Base-by-base conservation (phyloP, 495 filamentous ascomycete species). In the Lasiosphaeriaceae sp. region DNA sequence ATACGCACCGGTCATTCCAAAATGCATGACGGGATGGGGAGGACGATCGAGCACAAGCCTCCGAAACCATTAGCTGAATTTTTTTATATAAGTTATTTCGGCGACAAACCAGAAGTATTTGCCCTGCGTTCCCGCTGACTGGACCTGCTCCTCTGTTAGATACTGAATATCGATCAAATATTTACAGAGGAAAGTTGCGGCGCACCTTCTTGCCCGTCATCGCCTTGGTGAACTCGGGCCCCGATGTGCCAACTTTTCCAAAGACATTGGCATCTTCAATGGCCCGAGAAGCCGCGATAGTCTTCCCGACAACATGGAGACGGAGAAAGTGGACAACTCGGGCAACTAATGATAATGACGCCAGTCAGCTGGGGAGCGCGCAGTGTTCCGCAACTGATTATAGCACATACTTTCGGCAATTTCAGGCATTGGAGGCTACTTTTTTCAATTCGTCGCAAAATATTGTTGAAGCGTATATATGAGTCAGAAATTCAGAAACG, bases 11-110 rank as follows among this genome's bases (percentile, higher is more conserved):
- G 81, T 82, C 87, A 92, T 97, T 48, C 92, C 92, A 57, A 96
- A 87, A 71, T 98, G 93, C 85, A 96, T 89, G 23, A 97, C 82
- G 0, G 86, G 81, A 67, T 98, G 94, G 0, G 94, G 94, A 20
- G 90, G 81, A 7, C 63, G 63, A 26, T 77, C 69, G 41, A 83
- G 68, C 8, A 73, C 69, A 48, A 81, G 64, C 80, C 74, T 77
- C n/a, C 16, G n/a, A 41, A 3, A 16, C 1, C 3, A 11, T 47
- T 62, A 19, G 58, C 50, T 34, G n/a, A 20, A 19, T 12, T 21
- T 2, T 23, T 12, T 16, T 9, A n/a, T 16, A 35, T 11, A 6
- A 16, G 31, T 11, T 0, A 8, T 12, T 17, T 12, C 19, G 26
- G 23, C 44, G 11, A 58, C 71, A 23, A 59, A 82, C 88, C 94